These are phyloP conservation scores for Euphorbia lathyris DNA, from an alignment of 345 rosid genomes.

Conservation along the genomic window DNA sequence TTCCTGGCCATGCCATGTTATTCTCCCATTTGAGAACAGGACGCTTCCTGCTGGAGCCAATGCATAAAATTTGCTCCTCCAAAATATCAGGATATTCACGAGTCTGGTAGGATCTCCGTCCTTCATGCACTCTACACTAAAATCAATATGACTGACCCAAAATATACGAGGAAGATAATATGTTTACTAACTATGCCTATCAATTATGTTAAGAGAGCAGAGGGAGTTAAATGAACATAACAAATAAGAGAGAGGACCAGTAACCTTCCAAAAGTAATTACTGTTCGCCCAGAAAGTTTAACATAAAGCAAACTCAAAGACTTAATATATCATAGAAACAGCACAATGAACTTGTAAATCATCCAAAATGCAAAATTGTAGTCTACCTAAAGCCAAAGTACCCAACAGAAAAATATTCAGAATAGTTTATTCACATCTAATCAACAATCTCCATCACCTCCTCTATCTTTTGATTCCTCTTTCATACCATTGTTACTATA, in stretches of 20 bases:
- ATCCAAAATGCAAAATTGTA: not conserved
- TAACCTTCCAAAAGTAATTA: not conserved
- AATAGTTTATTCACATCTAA: not conserved
- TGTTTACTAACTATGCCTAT: not conserved
- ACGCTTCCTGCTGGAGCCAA: slow-evolving; percentile 74
- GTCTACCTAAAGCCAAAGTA: not conserved
- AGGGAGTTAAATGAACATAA: not conserved
- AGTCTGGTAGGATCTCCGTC: slow-evolving; percentile 59
- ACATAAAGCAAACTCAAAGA: not conserved
- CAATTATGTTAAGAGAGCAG: not conserved
- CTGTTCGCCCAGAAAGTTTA: not conserved
- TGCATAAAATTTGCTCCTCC: slow-evolving; percentile 69
- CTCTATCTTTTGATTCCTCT: not conserved
- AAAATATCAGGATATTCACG: slow-evolving; percentile 46
- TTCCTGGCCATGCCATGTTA: slow-evolving; percentile 95
- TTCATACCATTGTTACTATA: not conserved
- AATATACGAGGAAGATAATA: not conserved
- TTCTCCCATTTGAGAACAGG: slow-evolving; percentile 96
- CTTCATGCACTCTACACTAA: slow-evolving; percentile 80
- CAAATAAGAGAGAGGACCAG: not conserved
- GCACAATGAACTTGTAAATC: not conserved
- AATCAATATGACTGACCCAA: slow-evolving; percentile 32
- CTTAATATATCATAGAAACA: not conserved
- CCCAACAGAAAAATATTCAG: not conserved
- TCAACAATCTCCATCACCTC: not conserved